These are phyloP conservation scores for Yamadazyma insecticola DNA, from an alignment of 805 yeast species.

Conservation along the genomic window DNA sequence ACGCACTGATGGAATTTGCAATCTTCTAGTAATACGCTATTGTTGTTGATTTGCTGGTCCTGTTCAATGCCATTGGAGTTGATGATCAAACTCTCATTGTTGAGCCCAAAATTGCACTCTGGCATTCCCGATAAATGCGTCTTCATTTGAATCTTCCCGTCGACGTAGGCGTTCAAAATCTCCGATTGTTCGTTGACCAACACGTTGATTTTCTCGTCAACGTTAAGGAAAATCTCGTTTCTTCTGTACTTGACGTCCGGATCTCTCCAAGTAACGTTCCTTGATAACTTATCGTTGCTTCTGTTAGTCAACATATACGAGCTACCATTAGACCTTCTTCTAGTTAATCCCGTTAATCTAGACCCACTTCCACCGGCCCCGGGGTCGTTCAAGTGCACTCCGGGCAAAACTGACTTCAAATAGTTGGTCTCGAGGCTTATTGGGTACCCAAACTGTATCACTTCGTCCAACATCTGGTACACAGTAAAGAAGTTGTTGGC, in stretches of 20 bases:
- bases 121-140: slow-evolving; percentile 81
- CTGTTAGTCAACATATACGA: slow-evolving; percentile 5
- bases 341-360: too few relatives aligned
- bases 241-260: slow-evolving; percentile 51
- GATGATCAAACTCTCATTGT: slow-evolving; percentile 41
- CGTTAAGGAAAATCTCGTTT: slow-evolving; percentile 74
- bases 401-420: slow-evolving; percentile 16
- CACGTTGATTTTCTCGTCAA: slow-evolving; percentile 69
- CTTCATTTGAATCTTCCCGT: slow-evolving; percentile 69
- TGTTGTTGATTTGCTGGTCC: slow-evolving; percentile 12
- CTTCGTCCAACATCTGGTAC: slow-evolving; percentile 75
- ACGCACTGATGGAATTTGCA: slow-evolving; percentile 88
- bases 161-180: slow-evolving; percentile 64
- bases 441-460: slow-evolving; percentile 75
- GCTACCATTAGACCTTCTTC: slow-evolving; percentile 8
- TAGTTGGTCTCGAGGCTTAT: slow-evolving; percentile 51
- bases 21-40: slow-evolving; percentile 56
- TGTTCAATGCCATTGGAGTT: slow-evolving; percentile 16
- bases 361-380: slow-evolving; percentile 2
- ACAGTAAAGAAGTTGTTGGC: slow-evolving; percentile 63
- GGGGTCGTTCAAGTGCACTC: slow-evolving; percentile 1
- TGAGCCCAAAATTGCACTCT: slow-evolving; percentile 72
- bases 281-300: slow-evolving; percentile 7
- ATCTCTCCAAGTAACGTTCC: slow-evolving; percentile 10
- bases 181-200: slow-evolving; percentile 63